Percentiles rank a stretch among this genome's conserved stretches.
These are phyloP conservation scores for Chaetomium olivaceum DNA, from an alignment of 2,329 filamentous ascomycete species.

Conservation along the genomic window DNA sequence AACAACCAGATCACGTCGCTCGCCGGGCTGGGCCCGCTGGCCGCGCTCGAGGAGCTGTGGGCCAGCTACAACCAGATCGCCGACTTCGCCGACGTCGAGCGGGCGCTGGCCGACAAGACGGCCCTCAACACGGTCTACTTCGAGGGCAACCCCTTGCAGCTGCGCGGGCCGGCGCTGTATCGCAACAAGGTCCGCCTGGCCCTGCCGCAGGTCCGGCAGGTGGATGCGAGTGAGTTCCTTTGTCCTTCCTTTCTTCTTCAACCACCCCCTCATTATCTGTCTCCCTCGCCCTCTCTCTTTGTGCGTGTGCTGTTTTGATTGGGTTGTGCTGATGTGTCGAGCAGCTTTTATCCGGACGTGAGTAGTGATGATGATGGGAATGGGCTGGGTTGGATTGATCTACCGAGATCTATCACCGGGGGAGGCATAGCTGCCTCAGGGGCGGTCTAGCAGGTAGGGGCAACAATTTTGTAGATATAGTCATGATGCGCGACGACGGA, in stretches of 20 bases:
- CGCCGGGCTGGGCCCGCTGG: constrained; percentile 67
- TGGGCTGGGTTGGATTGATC: not conserved
- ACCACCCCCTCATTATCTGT: not conserved
- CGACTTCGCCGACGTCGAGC: constrained; percentile 82
- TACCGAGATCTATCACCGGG: not conserved
- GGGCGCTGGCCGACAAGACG: constrained; percentile 73
- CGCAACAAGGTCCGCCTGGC: constrained; percentile 90
- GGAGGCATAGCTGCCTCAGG: not conserved
- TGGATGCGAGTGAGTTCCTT: constrained; percentile 96
- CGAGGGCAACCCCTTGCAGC: constrained; percentile 89
- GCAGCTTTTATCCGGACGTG: constrained; percentile 1
- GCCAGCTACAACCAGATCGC: constrained; percentile 82
- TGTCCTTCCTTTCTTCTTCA: not conserved
- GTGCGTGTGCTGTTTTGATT: not conserved
- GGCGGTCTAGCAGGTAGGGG: no score
- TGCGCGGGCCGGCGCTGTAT: constrained; percentile 77
- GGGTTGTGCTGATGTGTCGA: not conserved
- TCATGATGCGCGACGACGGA: not conserved
- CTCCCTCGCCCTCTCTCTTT: not conserved
- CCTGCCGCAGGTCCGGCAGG: constrained; percentile 84
- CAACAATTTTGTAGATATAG: not conserved
- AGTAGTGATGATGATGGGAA: not conserved
- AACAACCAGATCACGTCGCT: constrained; percentile 82
- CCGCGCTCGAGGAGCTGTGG: constrained; percentile 86
- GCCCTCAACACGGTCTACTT: constrained; percentile 89